Evolutionary conservation across 2,329 filamentous ascomycete species (phyloP), one percentile per base, ranked within the genome.

Genomic region (Tolypocladium ovalisporum): DNA sequence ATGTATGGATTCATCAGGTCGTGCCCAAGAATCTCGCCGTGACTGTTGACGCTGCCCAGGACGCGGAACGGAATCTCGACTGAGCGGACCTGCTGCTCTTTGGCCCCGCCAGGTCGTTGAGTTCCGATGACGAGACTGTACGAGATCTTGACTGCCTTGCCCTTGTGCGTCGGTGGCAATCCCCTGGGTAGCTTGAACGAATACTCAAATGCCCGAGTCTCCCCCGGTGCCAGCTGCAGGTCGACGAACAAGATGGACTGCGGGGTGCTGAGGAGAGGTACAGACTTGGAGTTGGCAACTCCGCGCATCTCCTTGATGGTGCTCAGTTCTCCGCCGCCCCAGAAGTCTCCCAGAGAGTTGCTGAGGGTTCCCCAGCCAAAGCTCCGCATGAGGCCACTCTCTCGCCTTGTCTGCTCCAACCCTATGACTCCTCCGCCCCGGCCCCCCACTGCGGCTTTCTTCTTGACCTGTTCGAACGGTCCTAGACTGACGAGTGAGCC

Each of bases 201-300:
- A 70, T 97, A 99, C 54, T 88, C 89, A 66, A 88, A 99, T 53
- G 86, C 88, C 64, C 84, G 87, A 70, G 90, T 95, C 73, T 99
- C 91, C 1, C 93, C 94, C 0, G 94, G 92, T 8, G 82, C 86
- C 27, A 99, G 80, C 64, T 88, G 85, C 57, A 99, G 76, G 70
- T 99, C 92, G 56, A 99, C 94, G 70, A 99, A 99, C 15, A 99
- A 76, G 60, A 99, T 90, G 2, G 91, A 96, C 73, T 97, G 94
- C 1, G 93, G 92, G 6, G 93, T 97, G 19, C 90, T 94, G n/a
- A 99, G 79, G 52, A 99, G 76, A 0, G 94, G 94, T 49, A 99
- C 87, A 3, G 89, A 88, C 68, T 90, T 92, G 36, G 90, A 88
- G 69, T 88, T 94, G 32, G 88, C 88, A 54, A 88, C 87, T 4